Evolutionary conservation across 768 basidiomycete species (phyloP), one percentile per base, ranked within the genome.

Genomic region (Galerina sulciceps): DNA sequence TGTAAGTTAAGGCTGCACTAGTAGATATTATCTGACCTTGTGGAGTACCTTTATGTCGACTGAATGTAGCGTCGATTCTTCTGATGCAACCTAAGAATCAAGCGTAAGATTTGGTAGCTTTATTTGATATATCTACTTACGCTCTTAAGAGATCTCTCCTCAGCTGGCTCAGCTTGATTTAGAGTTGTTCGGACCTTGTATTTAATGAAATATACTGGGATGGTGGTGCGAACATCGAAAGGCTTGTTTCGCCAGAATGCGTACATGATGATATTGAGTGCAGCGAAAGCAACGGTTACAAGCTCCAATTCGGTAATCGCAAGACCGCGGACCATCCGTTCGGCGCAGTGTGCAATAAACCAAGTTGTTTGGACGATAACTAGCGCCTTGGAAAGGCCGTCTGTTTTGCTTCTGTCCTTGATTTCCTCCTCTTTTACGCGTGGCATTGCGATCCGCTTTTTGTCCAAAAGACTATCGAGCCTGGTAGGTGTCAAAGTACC

Each of bases 241-340:
- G 74, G 76, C 58, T 77, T 77, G 17, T 64, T 49, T 73, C 70
- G 74, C 75, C 75, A 76, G 2, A 71, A 46, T 3, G 47, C n/a
- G 55, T 70, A 74, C 23, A 60, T 68, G 36, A 69, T 37, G 4
- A 63, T 53, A 35, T 65, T 71, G n/a, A 73, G 51, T 4, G 66
- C 42, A 4, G 67, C 70, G 31, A 72, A 67, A 1, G 70, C 69
- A 34, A 74, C 14, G 0, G 76, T 77, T 13, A 64, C 54, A 10
- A 73, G 52, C 54, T 77, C 73, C 17, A 75, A 63, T 23, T 69
- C 64, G 2, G 69, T 71, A 6, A 70, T 37, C 6, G 67, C 60
- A 2, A 75, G 64, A 10, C 51, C 38, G 35, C 68, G 58, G 3
- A 34, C 34, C 6, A 18, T 14, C 9, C 74, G 69, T 1, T 64